Evolutionary conservation across 1,284 basidiomycete species (phyloP).

Genomic region (Ceratobasidium sp.): DNA sequence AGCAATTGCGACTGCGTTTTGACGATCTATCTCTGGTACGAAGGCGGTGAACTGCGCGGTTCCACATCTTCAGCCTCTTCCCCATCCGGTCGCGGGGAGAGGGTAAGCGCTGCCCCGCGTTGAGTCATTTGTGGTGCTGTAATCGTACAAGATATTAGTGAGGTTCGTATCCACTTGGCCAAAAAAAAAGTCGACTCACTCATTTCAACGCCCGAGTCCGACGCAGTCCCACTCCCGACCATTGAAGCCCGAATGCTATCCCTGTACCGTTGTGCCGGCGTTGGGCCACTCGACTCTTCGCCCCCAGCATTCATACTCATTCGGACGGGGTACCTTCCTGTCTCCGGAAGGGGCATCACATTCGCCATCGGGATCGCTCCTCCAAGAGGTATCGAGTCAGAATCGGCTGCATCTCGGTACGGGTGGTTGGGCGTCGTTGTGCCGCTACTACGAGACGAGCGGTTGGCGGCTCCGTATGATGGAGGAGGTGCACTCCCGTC

Average conservation of each 20-base stretch:
- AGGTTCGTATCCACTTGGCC: not conserved
- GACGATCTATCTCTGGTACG: not conserved
- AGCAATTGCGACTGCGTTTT: not conserved
- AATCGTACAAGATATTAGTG: not conserved
- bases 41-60: not conserved
- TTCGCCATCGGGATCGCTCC: not conserved
- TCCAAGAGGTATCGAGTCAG: not conserved
- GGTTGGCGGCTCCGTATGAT: slow-evolving; percentile 8
- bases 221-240: not conserved
- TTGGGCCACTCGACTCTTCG: not conserved
- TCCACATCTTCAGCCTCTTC: not conserved
- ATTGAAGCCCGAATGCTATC: slow-evolving; percentile 23
- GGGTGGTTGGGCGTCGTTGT: not conserved
- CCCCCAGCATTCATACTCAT: not conserved
- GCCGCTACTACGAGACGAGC: not conserved
- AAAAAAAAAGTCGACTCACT: not conserved
- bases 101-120: not conserved
- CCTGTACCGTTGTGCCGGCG: slow-evolving; percentile 33
- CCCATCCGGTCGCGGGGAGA: not conserved
- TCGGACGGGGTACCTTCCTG: not conserved
- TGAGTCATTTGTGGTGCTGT: not conserved
- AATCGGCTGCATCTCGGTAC: not conserved
- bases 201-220: slow-evolving; percentile 11
- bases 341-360: not conserved
- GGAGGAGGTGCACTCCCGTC: not conserved